Conservation (phyloP, 1,139 yeast genomes). For the Magnusiomyces paraingens region DNA sequence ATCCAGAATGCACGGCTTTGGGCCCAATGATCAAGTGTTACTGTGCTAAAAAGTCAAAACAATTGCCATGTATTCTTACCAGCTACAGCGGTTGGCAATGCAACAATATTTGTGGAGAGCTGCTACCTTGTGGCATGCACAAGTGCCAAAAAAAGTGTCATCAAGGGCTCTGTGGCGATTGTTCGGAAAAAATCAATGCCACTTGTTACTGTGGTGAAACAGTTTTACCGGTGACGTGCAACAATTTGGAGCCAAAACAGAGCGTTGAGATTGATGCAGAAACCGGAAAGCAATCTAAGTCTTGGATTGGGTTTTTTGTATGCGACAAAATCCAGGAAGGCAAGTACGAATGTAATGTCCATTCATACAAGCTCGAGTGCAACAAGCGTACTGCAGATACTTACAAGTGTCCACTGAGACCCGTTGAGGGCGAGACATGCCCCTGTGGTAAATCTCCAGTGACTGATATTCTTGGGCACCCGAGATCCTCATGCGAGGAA, state of each 20-base stretch:
- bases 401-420: constrained; percentile 58
- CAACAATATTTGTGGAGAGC: constrained; percentile 50
- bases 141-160: constrained; percentile 57
- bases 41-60: constrained; percentile 65
- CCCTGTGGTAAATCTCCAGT: constrained; percentile 64
- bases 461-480: constrained; percentile 35
- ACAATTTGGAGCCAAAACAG: constrained; percentile 15
- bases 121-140: constrained; percentile 69
- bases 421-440: constrained; percentile 54
- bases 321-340: constrained; percentile 51
- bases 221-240: constrained; percentile 19
- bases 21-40: constrained; percentile 64
- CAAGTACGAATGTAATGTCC: constrained; percentile 60
- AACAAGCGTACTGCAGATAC: constrained; percentile 42
- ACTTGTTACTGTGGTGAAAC: constrained; percentile 72
- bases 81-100: constrained; percentile 74
- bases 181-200: constrained; percentile 43
- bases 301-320: constrained; percentile 57
- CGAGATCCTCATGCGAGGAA: constrained; percentile 57
- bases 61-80: constrained; percentile 66
- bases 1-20: constrained; percentile 71
- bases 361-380: constrained; percentile 53
- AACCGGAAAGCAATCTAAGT: constrained; percentile 23
- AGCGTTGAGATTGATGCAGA: constrained; percentile 9
- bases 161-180: constrained; percentile 72